Base-by-base conservation (phyloP, 768 basidiomycete species). In the Mycena maculata region DNA sequence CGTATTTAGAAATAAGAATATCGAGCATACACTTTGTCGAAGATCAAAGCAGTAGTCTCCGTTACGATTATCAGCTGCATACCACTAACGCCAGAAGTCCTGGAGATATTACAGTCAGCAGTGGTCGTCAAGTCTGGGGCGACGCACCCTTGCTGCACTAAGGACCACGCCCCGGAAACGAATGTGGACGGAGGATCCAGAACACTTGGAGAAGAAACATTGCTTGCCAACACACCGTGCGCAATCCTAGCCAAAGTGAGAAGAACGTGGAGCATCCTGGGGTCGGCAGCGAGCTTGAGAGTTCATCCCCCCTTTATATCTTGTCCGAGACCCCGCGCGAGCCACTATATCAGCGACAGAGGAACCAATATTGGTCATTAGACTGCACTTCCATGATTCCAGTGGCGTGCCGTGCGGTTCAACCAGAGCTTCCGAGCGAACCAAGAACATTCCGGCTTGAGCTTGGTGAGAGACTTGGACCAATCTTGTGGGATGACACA, bases 71-170 rank as follows among this genome's bases (percentile, higher is more conserved):
- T 61, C 30, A 73, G 56, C 50, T 73, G 70, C 62, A 65, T 60
- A 23, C 55, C 72, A 30, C 70, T 73, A 41, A 73, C 72, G 36
- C 72, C 72, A 50, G 72, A 63, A 30, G 70, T 73, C 53, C 72
- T 73, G 50, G 28, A 56, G 41, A 41, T 59, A 60, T 60, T 28
- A 16, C 27, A 42, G 44, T 54, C n/a, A 54, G 20, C 20, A 55
- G 22, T 47, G 53, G 38, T 58, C 47, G 48, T 52, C 27, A 62
- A 62, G 48, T 60, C 41, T 15, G 33, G 33, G 6, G 44, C 44
- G 53, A 30, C 61, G 33, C 33, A 63, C 61, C 61, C 61, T 47
- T 63, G 52, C 53, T 63, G 61, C 33, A 63, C 44, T 9, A 63
- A 39, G 20, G 61, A 55, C 61, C 61, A 63, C 22, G 61, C 33